phyloP scores from a whole-genome alignment of 164 flowering plant genomes.

The Annona cherimola region DNA sequence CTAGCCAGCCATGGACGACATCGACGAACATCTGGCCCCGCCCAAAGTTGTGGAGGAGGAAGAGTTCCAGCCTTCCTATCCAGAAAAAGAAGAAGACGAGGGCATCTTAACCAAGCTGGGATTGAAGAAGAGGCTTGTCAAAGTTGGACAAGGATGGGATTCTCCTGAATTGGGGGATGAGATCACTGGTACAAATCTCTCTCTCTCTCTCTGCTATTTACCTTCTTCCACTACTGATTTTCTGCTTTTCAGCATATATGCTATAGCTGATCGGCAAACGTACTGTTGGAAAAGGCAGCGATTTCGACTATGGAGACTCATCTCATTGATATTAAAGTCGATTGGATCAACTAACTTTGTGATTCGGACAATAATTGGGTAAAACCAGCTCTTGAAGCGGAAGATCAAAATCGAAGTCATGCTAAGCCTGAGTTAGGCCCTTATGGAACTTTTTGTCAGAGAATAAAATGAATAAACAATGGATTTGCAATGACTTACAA shows the following conservation, averaged over 20 bases:
- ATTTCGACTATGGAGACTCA: too few species aligned
- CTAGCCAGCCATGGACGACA: slow-evolving; percentile 12
- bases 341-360: too few species aligned
- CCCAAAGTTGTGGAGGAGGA: slow-evolving; percentile 12
- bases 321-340: too few species aligned
- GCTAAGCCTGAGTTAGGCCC: too few species aligned
- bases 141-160: slow-evolving; percentile 14
- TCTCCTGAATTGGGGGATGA: slow-evolving; percentile 14
- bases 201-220: background rate
- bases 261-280: too few species aligned
- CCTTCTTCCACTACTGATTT: background rate
- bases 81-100: slow-evolving; percentile 17
- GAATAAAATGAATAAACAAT: too few species aligned
- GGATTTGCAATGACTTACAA: too few species aligned
- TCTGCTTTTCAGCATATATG: background rate
- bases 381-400: too few species aligned
- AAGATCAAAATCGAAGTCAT: too few species aligned
- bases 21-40: slow-evolving; percentile 14
- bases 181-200: slow-evolving; percentile 4
- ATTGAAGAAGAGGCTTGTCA: slow-evolving; percentile 14
- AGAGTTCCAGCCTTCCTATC: slow-evolving; percentile 20
- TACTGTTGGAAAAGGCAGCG: too few species aligned
- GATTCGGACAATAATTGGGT: too few species aligned
- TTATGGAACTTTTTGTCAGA: too few species aligned
- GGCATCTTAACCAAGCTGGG: slow-evolving; percentile 18